Conservation (phyloP, 2,329 filamentous ascomycete genomes). For the Hymenoscyphus fraxineus region DNA sequence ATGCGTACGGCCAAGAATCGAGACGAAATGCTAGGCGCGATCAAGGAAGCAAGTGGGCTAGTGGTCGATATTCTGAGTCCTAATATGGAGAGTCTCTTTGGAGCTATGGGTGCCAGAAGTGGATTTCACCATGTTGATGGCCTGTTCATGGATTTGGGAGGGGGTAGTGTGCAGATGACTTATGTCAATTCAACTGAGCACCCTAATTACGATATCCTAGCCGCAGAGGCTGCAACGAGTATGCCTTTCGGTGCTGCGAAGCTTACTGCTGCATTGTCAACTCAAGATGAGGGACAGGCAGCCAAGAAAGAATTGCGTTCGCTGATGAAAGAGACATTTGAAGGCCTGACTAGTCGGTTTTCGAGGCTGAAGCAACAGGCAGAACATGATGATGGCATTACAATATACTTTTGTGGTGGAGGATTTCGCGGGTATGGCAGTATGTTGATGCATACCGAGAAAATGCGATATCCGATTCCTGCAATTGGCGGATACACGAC, state of each 20-base stretch:
- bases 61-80: conserved; percentile 70
- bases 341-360: conserved; percentile 47
- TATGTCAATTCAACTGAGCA: conserved; percentile 50
- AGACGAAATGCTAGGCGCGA: conserved; percentile 60
- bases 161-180: conserved; percentile 64
- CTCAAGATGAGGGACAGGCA: conserved; percentile 40
- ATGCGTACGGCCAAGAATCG: conserved; percentile 78
- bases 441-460: conserved; percentile 76
- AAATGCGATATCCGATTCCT: conserved; percentile 73
- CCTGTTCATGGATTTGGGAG: conserved; percentile 82
- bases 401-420: conserved; percentile 82
- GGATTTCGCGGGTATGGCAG: conserved; percentile 90
- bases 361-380: conserved; percentile 48
- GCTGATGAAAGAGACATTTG: conserved; percentile 59
- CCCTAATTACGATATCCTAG: conserved; percentile 47
- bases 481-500: conserved; percentile 77
- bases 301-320: conserved; percentile 45
- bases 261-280: conserved; percentile 48
- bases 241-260: conserved; percentile 60
- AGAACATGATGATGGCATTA: conserved; percentile 46
- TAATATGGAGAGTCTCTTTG: conserved; percentile 76
- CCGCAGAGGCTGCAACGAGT: conserved; percentile 53
- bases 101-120: conserved; percentile 78
- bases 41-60: conserved; percentile 62
- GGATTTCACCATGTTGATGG: conserved; percentile 68